These are phyloP conservation scores for Tubosaeta brunneosetosa DNA, from an alignment of 768 basidiomycete genomes.

Conservation along the genomic window DNA sequence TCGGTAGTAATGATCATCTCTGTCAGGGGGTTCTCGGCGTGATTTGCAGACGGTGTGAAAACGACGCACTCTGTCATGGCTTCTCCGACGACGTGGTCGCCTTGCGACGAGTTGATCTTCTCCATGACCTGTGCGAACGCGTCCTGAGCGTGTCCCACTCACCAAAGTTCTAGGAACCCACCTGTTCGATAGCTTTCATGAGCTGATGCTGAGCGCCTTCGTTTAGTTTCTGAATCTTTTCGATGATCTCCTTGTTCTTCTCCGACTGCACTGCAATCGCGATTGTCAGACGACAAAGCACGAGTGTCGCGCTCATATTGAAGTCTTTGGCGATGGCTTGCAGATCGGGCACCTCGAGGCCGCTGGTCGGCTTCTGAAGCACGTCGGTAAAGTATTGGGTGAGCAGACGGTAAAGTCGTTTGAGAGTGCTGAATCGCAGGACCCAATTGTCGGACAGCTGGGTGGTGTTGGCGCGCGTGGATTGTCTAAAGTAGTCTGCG, in stretches of 20 bases:
- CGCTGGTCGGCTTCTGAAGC: constrained; percentile 70
- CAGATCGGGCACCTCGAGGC: constrained; percentile 83
- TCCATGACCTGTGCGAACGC: constrained; percentile 58
- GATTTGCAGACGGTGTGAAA: constrained; percentile 4
- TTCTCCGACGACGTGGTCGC: constrained; percentile 48
- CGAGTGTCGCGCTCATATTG: constrained; percentile 57
- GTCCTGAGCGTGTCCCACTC: neutral
- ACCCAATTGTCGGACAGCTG: constrained; percentile 87
- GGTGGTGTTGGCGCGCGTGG: constrained; percentile 49
- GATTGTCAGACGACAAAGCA: constrained; percentile 76
- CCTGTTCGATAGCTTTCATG: constrained; percentile 94
- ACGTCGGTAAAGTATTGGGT: constrained; percentile 85
- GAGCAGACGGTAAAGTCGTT: constrained; percentile 81
- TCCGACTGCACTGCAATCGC: constrained; percentile 88
- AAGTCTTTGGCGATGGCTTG: constrained; percentile 80
- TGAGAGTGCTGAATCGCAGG: constrained; percentile 75
- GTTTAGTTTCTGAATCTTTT: constrained; percentile 78
- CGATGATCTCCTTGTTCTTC: constrained; percentile 83
- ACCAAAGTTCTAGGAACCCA: constrained; percentile 30
- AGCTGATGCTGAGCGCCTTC: constrained; percentile 83
- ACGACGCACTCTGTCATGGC: constrained; percentile 74
- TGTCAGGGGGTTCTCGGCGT: constrained; percentile 27
- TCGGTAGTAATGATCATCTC: constrained; percentile 85
- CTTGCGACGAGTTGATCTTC: constrained; percentile 54
- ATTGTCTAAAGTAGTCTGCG: constrained; percentile 68